phyloP scores from a whole-genome alignment of 345 rosid genomes.

The Eucalyptus fibrosa region DNA sequence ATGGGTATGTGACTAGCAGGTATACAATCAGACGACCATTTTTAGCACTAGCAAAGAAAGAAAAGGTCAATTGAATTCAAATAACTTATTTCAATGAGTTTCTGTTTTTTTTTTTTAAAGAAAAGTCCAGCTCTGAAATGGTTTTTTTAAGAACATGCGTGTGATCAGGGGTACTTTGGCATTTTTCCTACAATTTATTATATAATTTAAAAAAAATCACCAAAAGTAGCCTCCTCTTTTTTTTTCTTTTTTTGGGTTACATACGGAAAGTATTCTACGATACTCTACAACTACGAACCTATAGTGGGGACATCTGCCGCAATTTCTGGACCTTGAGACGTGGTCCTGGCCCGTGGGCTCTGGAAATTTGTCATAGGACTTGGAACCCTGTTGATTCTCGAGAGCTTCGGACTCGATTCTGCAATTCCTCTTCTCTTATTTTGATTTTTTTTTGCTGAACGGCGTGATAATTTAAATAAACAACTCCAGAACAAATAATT shows the following conservation, averaged over 20 bases:
- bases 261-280: too few relatives aligned
- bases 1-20: not conserved
- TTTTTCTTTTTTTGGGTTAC: too few relatives aligned
- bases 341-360: not conserved
- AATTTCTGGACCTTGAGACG: not conserved
- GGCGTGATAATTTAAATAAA: not conserved
- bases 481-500: not conserved
- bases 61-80: too few relatives aligned
- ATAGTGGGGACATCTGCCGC: not conserved
- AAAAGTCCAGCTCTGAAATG: not conserved
- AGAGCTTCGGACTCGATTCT: not conserved
- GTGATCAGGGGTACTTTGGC: not conserved
- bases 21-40: not conserved
- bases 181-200: accelerated
- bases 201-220: not conserved
- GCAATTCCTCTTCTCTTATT: not conserved
- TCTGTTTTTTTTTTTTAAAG: too few relatives aligned
- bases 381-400: not conserved
- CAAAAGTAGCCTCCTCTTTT: not conserved
- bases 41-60: not conserved
- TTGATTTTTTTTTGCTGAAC: not conserved
- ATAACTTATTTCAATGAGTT: too few relatives aligned
- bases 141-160: not conserved
- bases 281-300: too few relatives aligned
- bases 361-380: not conserved